Evolutionary conservation across 2,329 filamentous ascomycete genomes (phyloP).

Genomic region (Fusarium nelsonii): DNA sequence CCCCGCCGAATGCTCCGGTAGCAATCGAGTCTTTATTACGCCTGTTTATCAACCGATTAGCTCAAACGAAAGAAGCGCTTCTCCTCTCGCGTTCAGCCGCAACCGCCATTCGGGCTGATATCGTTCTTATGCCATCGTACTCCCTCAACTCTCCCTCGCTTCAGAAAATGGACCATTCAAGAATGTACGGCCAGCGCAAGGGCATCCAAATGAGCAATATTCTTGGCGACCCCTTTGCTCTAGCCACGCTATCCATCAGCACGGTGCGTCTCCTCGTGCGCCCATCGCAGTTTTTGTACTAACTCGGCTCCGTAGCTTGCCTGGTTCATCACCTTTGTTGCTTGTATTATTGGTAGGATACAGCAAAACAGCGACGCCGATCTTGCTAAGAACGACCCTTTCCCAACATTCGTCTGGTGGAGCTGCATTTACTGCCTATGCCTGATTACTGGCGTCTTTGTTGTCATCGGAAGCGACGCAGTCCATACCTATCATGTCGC

Average conservation of each 20-base stretch:
- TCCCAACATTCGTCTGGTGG: slow-evolving; percentile 95
- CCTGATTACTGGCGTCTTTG: slow-evolving; percentile 81
- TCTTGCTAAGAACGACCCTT: slow-evolving; percentile 54
- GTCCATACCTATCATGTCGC: slow-evolving; percentile 92
- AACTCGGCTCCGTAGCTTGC: slow-evolving; percentile 73
- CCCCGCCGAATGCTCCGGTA: slow-evolving; percentile 48
- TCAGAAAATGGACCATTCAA: slow-evolving; percentile 82
- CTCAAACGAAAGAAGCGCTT: slow-evolving; percentile 29
- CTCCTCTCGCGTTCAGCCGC: slow-evolving; percentile 18
- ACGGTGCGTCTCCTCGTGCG: slow-evolving; percentile 71
- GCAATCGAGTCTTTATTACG: slow-evolving; percentile 41
- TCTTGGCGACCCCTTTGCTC: slow-evolving; percentile 93
- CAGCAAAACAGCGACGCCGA: slow-evolving; percentile 56
- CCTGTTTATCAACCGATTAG: slow-evolving; percentile 16
- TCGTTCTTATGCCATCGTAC: slow-evolving; percentile 74
- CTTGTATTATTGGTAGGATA: slow-evolving; percentile 79
- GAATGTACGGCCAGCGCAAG: slow-evolving; percentile 67
- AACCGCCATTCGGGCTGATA: slow-evolving; percentile 23
- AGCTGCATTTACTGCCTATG: slow-evolving; percentile 86
- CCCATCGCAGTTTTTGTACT: slow-evolving; percentile 18
- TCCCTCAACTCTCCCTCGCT: slow-evolving; percentile 79
- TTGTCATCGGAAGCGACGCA: slow-evolving; percentile 86
- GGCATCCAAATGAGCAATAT: slow-evolving; percentile 87
- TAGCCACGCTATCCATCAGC: slow-evolving; percentile 92
- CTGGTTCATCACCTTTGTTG: slow-evolving; percentile 93